Base-by-base conservation (phyloP, 176 grass and related monocot genomes). In the Oryza coarctata region DNA sequence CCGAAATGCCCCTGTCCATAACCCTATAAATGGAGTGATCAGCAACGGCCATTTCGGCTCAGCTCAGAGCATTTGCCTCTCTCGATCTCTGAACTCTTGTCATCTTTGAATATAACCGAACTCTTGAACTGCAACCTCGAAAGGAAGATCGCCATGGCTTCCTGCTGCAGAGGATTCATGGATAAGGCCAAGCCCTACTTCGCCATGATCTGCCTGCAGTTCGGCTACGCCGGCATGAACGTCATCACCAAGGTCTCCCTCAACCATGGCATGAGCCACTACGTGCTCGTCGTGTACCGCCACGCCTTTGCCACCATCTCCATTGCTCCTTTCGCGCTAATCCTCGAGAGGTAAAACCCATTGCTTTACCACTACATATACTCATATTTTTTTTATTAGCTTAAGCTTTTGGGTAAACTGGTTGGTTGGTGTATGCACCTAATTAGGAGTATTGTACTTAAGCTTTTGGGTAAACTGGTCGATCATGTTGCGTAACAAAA, bases 181-280 rank as follows among this genome's bases (percentile, higher is more conserved):
- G 88, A 88, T 43, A 86, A 72, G 85, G 66, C 77, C 20, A 94
- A 92, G 83, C 94, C 94, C 5, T 97, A 97, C 85, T 44, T 88
- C 65, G 87, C 94, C 63, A 97, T 97, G 94, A 85, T 90, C 70
- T 88, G 79, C 3, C 80, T 97, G 17, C 94, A 97, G 39, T 97
- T 97, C 26, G 94, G 94, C 13, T 97, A 97, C 28, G 94, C 94
- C 1, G 94, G 94, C 49, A 97, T 97, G 94, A 97, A 97, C 84
- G 84, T 97, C 10, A 86, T 97, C 3, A 92, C 94, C 55, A 97
- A 97, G 82, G 83, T 97, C 18, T 94, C 94, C 0, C 91, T 97
- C 3, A 94, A 92, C 64, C 61, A 75, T 26, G 94, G 94, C 63
- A 90, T 97, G 91, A 97, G 91, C 87, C 94, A 97, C 61, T 94